Percentiles rank a stretch among this genome's conserved stretches.
These are phyloP conservation scores for Grosmannia penicillata DNA, from an alignment of 2,329 filamentous ascomycete genomes.

Conservation along the genomic window DNA sequence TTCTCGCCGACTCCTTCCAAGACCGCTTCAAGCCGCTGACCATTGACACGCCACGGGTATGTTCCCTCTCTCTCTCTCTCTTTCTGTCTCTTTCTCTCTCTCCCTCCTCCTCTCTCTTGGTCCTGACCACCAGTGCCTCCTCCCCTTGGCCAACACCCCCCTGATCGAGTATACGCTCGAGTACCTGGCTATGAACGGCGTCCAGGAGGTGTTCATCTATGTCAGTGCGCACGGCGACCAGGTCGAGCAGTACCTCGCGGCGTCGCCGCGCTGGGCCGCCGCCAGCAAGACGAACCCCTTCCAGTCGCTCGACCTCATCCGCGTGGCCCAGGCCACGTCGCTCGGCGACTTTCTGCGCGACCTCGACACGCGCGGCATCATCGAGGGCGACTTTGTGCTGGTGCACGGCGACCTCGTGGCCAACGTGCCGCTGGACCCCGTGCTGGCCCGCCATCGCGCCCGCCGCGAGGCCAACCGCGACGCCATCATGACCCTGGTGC, in stretches of 20 bases:
- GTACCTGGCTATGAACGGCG: conserved; percentile 85
- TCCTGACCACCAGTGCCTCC: conserved; percentile 51
- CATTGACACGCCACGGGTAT: conserved; percentile 64
- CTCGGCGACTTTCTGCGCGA: conserved; percentile 92
- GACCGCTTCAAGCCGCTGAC: conserved; percentile 84
- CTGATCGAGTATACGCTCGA: conserved; percentile 97
- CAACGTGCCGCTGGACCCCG: conserved; percentile 71
- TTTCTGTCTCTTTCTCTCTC: neutral
- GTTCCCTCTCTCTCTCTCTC: neutral
- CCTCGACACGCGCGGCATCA: conserved; percentile 70
- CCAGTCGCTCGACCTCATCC: conserved; percentile 66
- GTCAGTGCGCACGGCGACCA: conserved; percentile 75
- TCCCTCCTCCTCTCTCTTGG: neutral
- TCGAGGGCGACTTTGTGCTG: conserved; percentile 80
- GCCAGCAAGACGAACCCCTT: conserved; percentile 49
- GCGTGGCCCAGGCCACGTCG: conserved; percentile 67
- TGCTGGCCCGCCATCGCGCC: conserved; percentile 64
- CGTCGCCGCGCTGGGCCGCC: conserved; percentile 56
- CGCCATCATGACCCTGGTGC: conserved; percentile 93
- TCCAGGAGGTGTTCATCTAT: conserved; percentile 90
- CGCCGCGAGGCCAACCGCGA: conserved; percentile 76
- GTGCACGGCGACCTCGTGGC: conserved; percentile 89
- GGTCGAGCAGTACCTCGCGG: conserved; percentile 72
- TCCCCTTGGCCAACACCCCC: conserved; percentile 84
- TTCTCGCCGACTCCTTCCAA: conserved; percentile 91